Evolutionary conservation across 148 eudicot genomes (phyloP).

Genomic region (Spergularia bocconei): DNA sequence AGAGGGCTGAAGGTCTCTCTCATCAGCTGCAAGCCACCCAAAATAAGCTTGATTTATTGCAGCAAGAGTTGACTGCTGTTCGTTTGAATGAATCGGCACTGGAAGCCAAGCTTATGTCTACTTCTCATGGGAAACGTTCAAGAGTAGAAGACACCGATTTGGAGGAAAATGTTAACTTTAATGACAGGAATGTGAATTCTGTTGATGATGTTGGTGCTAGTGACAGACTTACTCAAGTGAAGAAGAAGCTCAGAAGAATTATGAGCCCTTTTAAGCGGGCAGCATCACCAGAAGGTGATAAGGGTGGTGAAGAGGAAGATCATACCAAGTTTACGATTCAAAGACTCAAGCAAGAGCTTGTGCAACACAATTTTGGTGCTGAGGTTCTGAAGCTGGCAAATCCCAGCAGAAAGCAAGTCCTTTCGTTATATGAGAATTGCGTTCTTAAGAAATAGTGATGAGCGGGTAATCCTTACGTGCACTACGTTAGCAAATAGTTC

Average conservation of each 20-base stretch:
- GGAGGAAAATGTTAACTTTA: constrained; percentile 20
- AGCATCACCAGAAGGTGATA: constrained; percentile 52
- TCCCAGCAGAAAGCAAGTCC: constrained; percentile 70
- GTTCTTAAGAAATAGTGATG: constrained; percentile 52
- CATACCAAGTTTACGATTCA: constrained; percentile 67
- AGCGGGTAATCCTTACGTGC: neutral
- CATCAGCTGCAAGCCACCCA: constrained; percentile 82
- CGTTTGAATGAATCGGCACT: constrained; percentile 71
- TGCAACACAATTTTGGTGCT: constrained; percentile 68
- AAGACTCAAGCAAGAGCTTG: constrained; percentile 83
- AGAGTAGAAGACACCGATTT: constrained; percentile 58
- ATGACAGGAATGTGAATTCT: constrained; percentile 32
- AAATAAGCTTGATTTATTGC: constrained; percentile 69
- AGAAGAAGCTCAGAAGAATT: constrained; percentile 60
- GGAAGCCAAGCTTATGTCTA: constrained; percentile 64
- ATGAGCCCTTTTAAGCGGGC: constrained; percentile 50
- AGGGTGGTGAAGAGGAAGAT: constrained; percentile 50
- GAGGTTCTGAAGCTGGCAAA: constrained; percentile 73
- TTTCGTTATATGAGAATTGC: constrained; percentile 74
- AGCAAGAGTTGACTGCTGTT: constrained; percentile 75
- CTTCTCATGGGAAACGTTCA: constrained; percentile 70
- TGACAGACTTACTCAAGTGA: constrained; percentile 44
- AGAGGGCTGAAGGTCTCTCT: constrained; percentile 80
- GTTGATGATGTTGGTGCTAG: constrained; percentile 48
- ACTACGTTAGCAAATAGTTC: neutral